Evolutionary conservation across 805 yeast genomes (phyloP).

Genomic region (Kodamaea laetipori): DNA sequence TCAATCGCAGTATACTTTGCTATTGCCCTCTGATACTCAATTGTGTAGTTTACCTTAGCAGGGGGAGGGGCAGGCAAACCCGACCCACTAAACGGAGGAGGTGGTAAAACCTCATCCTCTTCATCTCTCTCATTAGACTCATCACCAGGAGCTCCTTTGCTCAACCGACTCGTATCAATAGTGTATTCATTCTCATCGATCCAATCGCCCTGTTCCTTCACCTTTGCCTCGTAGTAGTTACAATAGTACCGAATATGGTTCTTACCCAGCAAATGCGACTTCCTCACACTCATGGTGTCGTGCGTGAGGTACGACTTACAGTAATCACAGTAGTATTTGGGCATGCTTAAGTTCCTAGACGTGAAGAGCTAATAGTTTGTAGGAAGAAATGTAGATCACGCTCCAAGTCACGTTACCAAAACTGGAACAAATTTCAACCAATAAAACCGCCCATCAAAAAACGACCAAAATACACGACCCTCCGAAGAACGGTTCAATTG

Average conservation of each 20-base stretch:
- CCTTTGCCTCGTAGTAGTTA: constrained; percentile 64
- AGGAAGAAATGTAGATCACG: too few species aligned
- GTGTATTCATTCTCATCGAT: constrained; percentile 34
- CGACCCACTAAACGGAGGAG: constrained; percentile 32
- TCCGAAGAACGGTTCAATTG: constrained; percentile 12
- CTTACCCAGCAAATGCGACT: constrained; percentile 75
- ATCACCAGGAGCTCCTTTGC: constrained; percentile 35
- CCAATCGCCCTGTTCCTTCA: constrained; percentile 36
- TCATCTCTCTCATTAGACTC: constrained; percentile 22
- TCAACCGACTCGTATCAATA: constrained; percentile 37
- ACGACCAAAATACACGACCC: constrained; percentile 10
- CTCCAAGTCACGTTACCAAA: too few species aligned
- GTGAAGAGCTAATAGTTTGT: too few species aligned
- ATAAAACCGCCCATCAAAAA: constrained; percentile 3
- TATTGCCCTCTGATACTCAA: constrained; percentile 25
- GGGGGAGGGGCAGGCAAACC: constrained; percentile 43
- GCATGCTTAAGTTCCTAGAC: constrained; percentile 49
- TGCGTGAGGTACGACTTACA: constrained; percentile 83
- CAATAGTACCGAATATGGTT: constrained; percentile 73
- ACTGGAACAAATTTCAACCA: constrained; percentile 11
- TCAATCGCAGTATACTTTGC: not conserved
- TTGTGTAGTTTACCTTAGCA: constrained; percentile 23
- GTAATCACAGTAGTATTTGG: constrained; percentile 79
- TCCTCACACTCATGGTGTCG: constrained; percentile 83
- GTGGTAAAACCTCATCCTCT: constrained; percentile 25